Percentiles rank a stretch among this genome's conserved stretches.
Evolutionary conservation across 805 yeast species (phyloP).

Genomic region (Starmerella etchellsii): DNA sequence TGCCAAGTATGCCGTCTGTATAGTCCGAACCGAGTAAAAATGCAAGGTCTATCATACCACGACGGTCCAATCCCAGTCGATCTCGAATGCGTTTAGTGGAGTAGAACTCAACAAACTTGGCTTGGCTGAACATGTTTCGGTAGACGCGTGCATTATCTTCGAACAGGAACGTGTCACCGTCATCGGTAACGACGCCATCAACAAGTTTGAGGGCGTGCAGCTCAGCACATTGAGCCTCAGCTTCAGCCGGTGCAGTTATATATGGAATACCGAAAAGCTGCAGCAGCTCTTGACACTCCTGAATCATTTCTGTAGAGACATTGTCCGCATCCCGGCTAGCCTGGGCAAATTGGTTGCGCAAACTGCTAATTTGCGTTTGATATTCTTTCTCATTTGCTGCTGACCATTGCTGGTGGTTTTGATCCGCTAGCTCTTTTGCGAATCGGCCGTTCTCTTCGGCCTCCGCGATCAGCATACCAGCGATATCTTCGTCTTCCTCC

Average conservation of each 20-base stretch:
- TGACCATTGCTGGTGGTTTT: slow-evolving; percentile 18
- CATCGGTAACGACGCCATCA: slow-evolving; percentile 94
- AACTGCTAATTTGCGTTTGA: slow-evolving; percentile 26
- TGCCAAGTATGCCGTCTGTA: slow-evolving; percentile 81
- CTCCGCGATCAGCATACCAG: slow-evolving; percentile 53
- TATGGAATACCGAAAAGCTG: slow-evolving; percentile 87
- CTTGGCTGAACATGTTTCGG: slow-evolving; percentile 88
- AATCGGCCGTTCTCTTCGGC: slow-evolving; percentile 60
- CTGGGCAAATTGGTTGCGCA: slow-evolving; percentile 50
- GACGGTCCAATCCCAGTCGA: slow-evolving; percentile 52
- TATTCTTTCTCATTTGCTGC: slow-evolving; percentile 19
- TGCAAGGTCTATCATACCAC: slow-evolving; percentile 66
- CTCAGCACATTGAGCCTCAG: slow-evolving; percentile 96
- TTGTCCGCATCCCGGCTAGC: slow-evolving; percentile 83
- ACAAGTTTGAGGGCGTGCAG: slow-evolving; percentile 55
- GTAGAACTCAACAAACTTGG: slow-evolving; percentile 81
- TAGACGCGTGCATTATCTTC: slow-evolving; percentile 65
- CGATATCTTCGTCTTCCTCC: slow-evolving; percentile 60
- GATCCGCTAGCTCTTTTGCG: slow-evolving; percentile 29
- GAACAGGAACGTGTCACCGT: slow-evolving; percentile 88
- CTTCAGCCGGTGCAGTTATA: slow-evolving; percentile 95
- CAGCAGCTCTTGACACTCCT: slow-evolving; percentile 79
- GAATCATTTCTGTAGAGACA: slow-evolving; percentile 72
- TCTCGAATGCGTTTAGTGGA: slow-evolving; percentile 42
- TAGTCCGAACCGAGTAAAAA: slow-evolving; percentile 85